Conservation (phyloP, 2,329 filamentous ascomycete species). For the Claviceps maximensis region DNA sequence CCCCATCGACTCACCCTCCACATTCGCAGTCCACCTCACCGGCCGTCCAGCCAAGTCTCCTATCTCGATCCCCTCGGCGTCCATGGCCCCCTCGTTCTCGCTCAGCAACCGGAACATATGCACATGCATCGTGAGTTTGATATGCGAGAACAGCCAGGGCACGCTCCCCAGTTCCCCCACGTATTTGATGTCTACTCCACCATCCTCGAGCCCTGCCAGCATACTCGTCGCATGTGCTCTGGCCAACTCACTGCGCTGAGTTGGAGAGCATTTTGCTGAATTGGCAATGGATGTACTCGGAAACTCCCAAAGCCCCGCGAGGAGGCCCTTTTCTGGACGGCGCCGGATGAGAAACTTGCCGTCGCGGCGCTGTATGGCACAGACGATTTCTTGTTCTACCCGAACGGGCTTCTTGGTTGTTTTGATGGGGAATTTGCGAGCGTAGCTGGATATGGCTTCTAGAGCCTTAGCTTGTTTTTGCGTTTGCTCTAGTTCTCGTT, state of each 20-base stretch:
- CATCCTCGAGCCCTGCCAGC: background rate
- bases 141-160: constrained; percentile 44
- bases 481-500: background rate
- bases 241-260: constrained; percentile 25
- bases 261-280: constrained; percentile 9
- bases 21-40: constrained; percentile 20
- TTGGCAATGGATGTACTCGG: constrained; percentile 29
- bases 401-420: constrained; percentile 37
- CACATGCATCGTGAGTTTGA: constrained; percentile 45
- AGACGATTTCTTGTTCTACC: constrained; percentile 39
- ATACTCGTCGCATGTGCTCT: constrained; percentile 15
- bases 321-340: constrained; percentile 38
- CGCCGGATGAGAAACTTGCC: constrained; percentile 34
- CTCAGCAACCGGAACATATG: constrained; percentile 31
- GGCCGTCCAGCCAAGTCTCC: constrained; percentile 3
- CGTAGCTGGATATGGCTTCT: constrained; percentile 29
- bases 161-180: constrained; percentile 34
- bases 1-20: constrained; percentile 41
- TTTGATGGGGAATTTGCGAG: constrained; percentile 37
- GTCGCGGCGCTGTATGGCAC: constrained; percentile 32
- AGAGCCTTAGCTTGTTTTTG: constrained; percentile 20
- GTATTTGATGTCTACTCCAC: constrained; percentile 15
- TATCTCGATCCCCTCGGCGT: background rate
- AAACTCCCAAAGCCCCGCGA: constrained; percentile 44
- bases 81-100: constrained; percentile 1